Evolutionary conservation across 768 basidiomycete species (phyloP).

Genomic region (Suillus sp.): DNA sequence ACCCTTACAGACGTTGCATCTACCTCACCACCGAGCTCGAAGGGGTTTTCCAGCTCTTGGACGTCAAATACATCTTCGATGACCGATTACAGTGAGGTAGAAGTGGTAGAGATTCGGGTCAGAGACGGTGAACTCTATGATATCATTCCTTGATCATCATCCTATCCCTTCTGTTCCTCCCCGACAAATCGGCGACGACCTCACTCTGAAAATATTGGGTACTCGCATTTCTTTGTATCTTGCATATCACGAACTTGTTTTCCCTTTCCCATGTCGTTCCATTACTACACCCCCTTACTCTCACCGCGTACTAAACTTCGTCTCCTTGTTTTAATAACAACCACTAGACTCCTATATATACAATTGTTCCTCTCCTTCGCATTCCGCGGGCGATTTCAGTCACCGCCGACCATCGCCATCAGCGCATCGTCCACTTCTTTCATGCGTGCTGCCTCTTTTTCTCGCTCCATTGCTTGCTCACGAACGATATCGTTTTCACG

Average conservation of each 20-base stretch:
- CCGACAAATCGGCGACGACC: not conserved
- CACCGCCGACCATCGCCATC: constrained; percentile 45
- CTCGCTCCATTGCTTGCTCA: constrained; percentile 57
- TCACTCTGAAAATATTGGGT: constrained; percentile 2
- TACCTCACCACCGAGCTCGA: constrained; percentile 75
- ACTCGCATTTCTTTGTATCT: constrained; percentile 8
- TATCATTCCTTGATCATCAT: constrained; percentile 58
- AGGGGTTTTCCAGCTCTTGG: constrained; percentile 65
- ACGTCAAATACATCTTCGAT: constrained; percentile 68
- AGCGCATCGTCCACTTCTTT: constrained; percentile 69
- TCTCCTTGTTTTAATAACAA: constrained; percentile 10
- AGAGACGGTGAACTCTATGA: constrained; percentile 75
- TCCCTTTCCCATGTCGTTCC: constrained; percentile 9
- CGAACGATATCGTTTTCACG: constrained; percentile 67
- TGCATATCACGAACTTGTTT: constrained; percentile 14
- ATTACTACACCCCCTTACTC: constrained; percentile 10
- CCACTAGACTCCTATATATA: constrained; percentile 4
- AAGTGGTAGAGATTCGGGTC: constrained; percentile 87
- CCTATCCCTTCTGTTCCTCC: not conserved
- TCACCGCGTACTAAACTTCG: constrained; percentile 6
- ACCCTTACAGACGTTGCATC: constrained; percentile 70
- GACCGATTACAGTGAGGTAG: constrained; percentile 73
- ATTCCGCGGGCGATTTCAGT: constrained; percentile 13
- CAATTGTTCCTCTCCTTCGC: constrained; percentile 6
- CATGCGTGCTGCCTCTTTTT: constrained; percentile 53